These are phyloP conservation scores for Marsdenia floribunda DNA, from an alignment of 257 asterid genomes.

Conservation along the genomic window DNA sequence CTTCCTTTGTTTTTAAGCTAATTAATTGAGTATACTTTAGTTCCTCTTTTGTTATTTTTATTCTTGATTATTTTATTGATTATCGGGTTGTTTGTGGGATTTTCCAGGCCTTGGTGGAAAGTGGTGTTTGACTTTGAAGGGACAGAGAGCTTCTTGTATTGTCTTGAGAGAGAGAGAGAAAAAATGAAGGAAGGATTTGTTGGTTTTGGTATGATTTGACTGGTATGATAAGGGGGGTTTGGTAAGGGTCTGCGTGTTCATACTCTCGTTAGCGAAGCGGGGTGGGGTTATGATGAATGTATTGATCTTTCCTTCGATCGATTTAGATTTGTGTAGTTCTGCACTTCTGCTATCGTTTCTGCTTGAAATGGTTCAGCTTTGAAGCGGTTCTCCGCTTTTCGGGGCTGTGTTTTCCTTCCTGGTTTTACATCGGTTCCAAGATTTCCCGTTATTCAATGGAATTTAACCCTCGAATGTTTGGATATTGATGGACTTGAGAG, in stretches of 20 bases:
- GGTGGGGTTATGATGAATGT: conserved; percentile 21
- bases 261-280: conserved; percentile 18
- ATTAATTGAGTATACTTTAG: conserved; percentile 31
- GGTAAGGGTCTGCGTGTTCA: conserved; percentile 17
- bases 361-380: conserved; percentile 14
- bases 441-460: conserved; percentile 29
- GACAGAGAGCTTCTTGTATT: conserved; percentile 28
- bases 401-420: conserved; percentile 8
- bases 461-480: conserved; percentile 31
- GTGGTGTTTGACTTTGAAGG: conserved; percentile 60
- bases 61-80: conserved; percentile 23
- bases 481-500: conserved; percentile 34
- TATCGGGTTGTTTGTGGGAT: conserved; percentile 7
- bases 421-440: conserved; percentile 19
- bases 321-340: conserved; percentile 7
- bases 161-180: conserved; percentile 4
- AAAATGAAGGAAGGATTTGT: not conserved
- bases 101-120: conserved; percentile 55
- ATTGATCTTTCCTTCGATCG: conserved; percentile 16
- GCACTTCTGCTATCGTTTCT: not conserved
- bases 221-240: conserved; percentile 4
- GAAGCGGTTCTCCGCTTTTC: conserved; percentile 17
- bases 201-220: conserved; percentile 19
- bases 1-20: conserved; percentile 47
- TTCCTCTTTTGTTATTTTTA: conserved; percentile 9